These are phyloP conservation scores for Durotheca rogersii DNA, from an alignment of 495 filamentous ascomycete species.

Conservation along the genomic window DNA sequence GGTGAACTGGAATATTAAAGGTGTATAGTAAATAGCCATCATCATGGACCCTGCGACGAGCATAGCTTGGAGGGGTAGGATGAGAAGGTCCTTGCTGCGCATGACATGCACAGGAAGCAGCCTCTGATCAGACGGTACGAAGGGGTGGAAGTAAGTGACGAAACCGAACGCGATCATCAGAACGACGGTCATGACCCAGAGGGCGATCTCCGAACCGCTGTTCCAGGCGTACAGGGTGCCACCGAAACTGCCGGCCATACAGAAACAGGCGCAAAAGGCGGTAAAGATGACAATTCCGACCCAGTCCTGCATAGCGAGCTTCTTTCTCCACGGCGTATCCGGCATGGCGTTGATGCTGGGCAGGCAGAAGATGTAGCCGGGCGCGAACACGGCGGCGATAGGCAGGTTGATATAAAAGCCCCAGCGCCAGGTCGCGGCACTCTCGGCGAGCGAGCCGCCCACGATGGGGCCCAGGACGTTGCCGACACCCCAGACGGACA, in stretches of 20 bases:
- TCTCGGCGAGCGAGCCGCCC: slow-evolving; percentile 60
- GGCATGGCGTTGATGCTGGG: too few relatives aligned
- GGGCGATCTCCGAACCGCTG: slow-evolving; percentile 47
- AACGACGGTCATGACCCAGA: slow-evolving; percentile 51
- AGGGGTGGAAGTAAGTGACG: slow-evolving; percentile 51
- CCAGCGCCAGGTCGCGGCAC: slow-evolving; percentile 57
- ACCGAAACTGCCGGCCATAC: slow-evolving; percentile 58
- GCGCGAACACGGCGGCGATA: slow-evolving; percentile 55
- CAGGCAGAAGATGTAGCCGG: slow-evolving; percentile 59
- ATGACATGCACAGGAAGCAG: slow-evolving; percentile 56
- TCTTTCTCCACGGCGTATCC: too few relatives aligned
- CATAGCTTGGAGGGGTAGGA: background rate
- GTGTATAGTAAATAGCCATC: slow-evolving; percentile 50
- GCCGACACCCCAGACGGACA: too few relatives aligned
- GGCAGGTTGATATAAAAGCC: slow-evolving; percentile 71
- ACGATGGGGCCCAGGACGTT: slow-evolving; percentile 66
- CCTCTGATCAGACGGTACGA: slow-evolving; percentile 38
- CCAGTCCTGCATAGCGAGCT: too few relatives aligned
- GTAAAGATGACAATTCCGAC: too few relatives aligned
- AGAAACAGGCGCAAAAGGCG: too few relatives aligned
- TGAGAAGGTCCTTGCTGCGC: background rate
- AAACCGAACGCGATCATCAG: slow-evolving; percentile 49
- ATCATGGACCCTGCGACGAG: slow-evolving; percentile 8
- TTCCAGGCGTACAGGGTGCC: slow-evolving; percentile 54
- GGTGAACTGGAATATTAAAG: slow-evolving; percentile 50